Evolutionary conservation across 1,139 yeast genomes (phyloP).

Genomic region (Blastobotrys malaysiensis): DNA sequence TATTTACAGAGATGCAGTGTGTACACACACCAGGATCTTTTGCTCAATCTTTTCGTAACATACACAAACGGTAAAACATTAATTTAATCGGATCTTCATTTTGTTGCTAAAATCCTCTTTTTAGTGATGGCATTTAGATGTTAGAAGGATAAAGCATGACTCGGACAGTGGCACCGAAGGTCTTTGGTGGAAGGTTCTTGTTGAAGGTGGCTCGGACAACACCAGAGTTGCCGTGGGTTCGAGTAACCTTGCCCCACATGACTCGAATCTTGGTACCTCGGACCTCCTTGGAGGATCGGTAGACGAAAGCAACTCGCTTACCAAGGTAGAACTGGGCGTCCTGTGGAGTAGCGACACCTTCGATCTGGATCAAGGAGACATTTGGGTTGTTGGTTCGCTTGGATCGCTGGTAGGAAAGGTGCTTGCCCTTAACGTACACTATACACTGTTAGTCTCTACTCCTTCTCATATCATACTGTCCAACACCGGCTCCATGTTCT

Average conservation of each 20-base stretch:
- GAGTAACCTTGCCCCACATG: slow-evolving; percentile 92
- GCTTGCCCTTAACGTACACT: slow-evolving; percentile 99
- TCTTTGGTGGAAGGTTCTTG: slow-evolving; percentile 98
- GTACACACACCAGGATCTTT: neutral
- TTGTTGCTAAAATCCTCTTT: neutral
- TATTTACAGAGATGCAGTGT: no score
- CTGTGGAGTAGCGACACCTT: slow-evolving; percentile 86
- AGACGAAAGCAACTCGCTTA: slow-evolving; percentile 98
- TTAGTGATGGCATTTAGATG: slow-evolving; percentile 57
- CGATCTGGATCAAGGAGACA: slow-evolving; percentile 89
- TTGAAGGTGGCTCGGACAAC: slow-evolving; percentile 98
- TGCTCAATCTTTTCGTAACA: neutral
- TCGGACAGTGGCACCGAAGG: slow-evolving; percentile 99
- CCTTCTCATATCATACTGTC: no score
- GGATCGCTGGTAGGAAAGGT: slow-evolving; percentile 99
- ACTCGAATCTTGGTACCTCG: slow-evolving; percentile 99
- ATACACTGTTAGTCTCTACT: slow-evolving; percentile 15
- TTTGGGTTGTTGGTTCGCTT: slow-evolving; percentile 98
- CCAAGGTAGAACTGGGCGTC: slow-evolving; percentile 99
- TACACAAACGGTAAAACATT: neutral
- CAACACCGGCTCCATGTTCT: no score
- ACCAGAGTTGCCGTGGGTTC: slow-evolving; percentile 99
- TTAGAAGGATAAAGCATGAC: slow-evolving; percentile 99
- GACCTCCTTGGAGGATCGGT: slow-evolving; percentile 97
- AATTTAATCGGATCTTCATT: neutral